Evolutionary conservation across 2,329 filamentous ascomycete species (phyloP).

Genomic region (Mycocentrospora acerina): DNA sequence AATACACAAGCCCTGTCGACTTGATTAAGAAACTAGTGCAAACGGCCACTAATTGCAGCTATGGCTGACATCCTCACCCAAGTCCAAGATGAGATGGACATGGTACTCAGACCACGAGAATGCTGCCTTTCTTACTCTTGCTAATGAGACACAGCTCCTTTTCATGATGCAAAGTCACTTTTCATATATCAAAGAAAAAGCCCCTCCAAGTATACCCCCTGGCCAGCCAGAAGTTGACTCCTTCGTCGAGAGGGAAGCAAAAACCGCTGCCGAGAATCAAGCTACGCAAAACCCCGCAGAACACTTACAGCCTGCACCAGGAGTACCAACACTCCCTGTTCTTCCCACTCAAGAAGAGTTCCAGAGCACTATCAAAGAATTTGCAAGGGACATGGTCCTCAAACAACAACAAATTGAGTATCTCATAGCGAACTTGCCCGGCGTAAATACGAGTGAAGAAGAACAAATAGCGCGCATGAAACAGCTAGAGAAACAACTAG

Average conservation of each 20-base stretch:
- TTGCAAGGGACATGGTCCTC: conserved; percentile 73
- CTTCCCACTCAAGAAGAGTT: conserved; percentile 48
- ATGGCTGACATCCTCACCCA: conserved; percentile 81
- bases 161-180: conserved; percentile 52
- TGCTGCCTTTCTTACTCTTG: background rate
- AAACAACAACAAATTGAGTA: conserved; percentile 84
- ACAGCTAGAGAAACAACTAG: conserved; percentile 47
- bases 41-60: conserved; percentile 6
- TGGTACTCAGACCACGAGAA: conserved; percentile 54
- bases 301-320: conserved; percentile 13
- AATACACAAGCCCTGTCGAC: no score
- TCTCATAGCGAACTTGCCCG: conserved; percentile 72
- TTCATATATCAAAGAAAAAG: conserved; percentile 46
- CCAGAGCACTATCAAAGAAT: conserved; percentile 68
- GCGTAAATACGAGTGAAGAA: conserved; percentile 74
- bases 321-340: conserved; percentile 7
- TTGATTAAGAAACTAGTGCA: no score
- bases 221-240: conserved; percentile 45
- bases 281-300: conserved; percentile 12
- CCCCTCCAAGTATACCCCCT: conserved; percentile 45
- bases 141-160: conserved; percentile 40
- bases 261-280: conserved; percentile 20
- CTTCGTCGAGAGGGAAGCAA: conserved; percentile 33
- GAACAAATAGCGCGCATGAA: conserved; percentile 67
- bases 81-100: conserved; percentile 80